Base-by-base conservation (phyloP, 2,329 filamentous ascomycete species). In the Hypoxylon sp. region DNA sequence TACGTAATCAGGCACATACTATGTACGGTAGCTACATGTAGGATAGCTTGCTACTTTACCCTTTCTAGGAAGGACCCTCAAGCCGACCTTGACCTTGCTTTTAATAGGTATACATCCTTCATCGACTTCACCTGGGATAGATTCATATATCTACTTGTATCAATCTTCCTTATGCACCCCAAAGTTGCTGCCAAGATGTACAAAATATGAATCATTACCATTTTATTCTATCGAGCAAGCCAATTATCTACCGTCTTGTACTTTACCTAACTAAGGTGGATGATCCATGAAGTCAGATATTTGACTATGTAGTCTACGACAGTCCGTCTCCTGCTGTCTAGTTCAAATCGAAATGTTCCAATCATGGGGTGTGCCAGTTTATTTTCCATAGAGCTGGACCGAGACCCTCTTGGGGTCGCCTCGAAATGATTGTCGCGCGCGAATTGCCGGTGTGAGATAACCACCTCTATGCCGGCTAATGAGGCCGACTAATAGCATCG, bases 401-500 rank as follows among this genome's bases (percentile, higher is more conserved):
- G 46, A 54, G 26, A 39, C 17, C 17, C 17, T n/a, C 24, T 51
- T 9, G 33, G 14, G 14, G 24, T 65, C 29, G 35, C 39, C 42
- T 1, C 47, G 26, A 61, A 17, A 39, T 44, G 63, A 58, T 67
- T 35, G 31, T 51, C 44, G 29, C 39, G 6, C 42, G 39, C 52
- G 53, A 72, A 70, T 67, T 72, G 70, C 73, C 73, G 69, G 63
- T 42, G 26, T 44, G 31, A 62, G 53, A 69, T 65, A 62, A 35
- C 69, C 14, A 55, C 57, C 31, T 60, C 63, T 46, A 67, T 74
- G 35, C 56, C 73, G 74, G 74, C 71, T 76, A 76, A 76, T 76
- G 65, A 69, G 62, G 37, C 35, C 58, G 42, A 70, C 67, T 68
- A 73, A 74, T 74, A 51, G 68, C 19, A 65, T 68, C 56, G 11